Conservation (phyloP, 257 asterid species). For the Capsicum chinense region DNA sequence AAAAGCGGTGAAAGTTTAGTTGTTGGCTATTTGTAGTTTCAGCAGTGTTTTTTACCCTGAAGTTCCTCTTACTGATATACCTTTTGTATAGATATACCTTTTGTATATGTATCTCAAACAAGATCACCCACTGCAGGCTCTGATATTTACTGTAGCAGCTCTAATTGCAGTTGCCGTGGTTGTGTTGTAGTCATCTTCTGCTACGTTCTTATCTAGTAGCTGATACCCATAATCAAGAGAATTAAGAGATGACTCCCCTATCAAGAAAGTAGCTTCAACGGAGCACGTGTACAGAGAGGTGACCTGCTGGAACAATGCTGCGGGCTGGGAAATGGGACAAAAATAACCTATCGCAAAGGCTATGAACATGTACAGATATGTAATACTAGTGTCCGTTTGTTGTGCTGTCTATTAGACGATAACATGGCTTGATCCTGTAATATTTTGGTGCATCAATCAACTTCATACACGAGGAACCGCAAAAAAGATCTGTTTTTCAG, state of each 20-base stretch:
- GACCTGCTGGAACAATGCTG: slow-evolving; percentile 20
- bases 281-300: slow-evolving; percentile 5
- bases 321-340: neutral
- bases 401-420: slow-evolving; percentile 5
- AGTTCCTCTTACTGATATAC: neutral
- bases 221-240: slow-evolving; percentile 4
- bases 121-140: slow-evolving; percentile 40
- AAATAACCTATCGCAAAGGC: neutral
- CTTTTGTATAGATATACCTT: neutral
- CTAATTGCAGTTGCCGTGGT: slow-evolving; percentile 34
- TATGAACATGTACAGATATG: slow-evolving; percentile 12
- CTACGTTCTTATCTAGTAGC: neutral
- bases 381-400: neutral
- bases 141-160: slow-evolving; percentile 39
- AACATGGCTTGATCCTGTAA: slow-evolving; percentile 19
- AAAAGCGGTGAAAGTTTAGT: neutral
- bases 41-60: neutral
- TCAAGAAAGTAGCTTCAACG: neutral
- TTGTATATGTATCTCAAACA: neutral
- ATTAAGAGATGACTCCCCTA: slow-evolving; percentile 4
- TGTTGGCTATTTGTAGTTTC: neutral
- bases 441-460: slow-evolving; percentile 7
- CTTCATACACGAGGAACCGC: neutral
- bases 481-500: neutral
- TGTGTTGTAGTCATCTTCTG: slow-evolving; percentile 27